These are phyloP conservation scores for Termitomyces sp. DNA, from an alignment of 768 basidiomycete species.

Conservation along the genomic window DNA sequence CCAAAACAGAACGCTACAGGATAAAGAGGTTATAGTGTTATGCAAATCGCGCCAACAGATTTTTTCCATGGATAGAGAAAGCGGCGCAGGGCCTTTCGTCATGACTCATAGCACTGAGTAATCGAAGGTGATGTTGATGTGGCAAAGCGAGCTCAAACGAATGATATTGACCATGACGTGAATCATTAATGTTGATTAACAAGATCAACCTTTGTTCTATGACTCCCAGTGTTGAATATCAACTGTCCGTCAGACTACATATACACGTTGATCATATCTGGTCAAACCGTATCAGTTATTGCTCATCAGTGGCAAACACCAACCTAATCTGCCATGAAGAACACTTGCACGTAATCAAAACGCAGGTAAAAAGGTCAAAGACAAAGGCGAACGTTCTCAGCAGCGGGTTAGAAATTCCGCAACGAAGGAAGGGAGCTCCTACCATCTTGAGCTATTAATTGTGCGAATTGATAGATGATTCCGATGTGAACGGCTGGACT, in stretches of 20 bases:
- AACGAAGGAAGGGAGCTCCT: neutral
- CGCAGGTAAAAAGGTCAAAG: neutral
- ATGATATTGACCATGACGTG: neutral
- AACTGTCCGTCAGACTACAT: neutral
- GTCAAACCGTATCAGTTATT: no score
- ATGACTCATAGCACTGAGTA: no score
- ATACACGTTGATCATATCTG: neutral
- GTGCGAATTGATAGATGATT: neutral
- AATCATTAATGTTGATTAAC: neutral
- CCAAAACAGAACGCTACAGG: neutral
- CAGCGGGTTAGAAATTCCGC: neutral
- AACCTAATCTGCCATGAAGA: neutral
- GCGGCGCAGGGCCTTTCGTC: neutral
- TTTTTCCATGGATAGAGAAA: neutral
- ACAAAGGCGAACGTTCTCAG: neutral
- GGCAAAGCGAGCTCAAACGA: neutral
- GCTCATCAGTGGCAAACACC: neutral
- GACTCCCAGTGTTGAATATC: neutral
- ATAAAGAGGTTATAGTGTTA: neutral
- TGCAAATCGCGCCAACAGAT: neutral
- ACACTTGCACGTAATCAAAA: neutral
- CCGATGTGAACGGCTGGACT: conserved; percentile 1
- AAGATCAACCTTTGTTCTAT: neutral
- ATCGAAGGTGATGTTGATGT: neutral
- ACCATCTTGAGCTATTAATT: neutral